Evolutionary conservation across 345 rosid species (phyloP).

Genomic region (Murraya koenigii): DNA sequence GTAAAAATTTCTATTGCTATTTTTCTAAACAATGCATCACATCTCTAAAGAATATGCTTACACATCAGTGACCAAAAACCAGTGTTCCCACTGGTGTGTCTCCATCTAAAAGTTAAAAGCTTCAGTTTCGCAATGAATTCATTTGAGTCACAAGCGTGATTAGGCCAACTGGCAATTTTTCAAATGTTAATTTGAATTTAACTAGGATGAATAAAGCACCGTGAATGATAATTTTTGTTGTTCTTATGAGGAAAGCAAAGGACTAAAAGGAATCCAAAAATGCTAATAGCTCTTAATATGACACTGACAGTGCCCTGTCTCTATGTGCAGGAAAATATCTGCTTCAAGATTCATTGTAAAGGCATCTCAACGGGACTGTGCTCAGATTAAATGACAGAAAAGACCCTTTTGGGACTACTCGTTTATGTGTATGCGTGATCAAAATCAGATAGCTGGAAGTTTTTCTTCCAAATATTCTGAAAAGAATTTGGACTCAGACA

Average conservation of each 20-base stretch:
- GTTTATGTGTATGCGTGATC: background rate
- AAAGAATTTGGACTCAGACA: no score
- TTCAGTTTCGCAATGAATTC: background rate
- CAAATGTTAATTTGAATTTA: background rate
- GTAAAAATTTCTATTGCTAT: background rate
- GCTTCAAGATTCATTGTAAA: background rate
- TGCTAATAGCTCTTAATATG: no score
- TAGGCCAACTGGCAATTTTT: background rate
- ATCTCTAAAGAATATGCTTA: conserved; percentile 15
- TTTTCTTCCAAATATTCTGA: no score
- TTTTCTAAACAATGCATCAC: background rate
- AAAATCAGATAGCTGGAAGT: no score
- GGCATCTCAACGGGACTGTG: background rate
- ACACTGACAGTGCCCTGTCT: background rate
- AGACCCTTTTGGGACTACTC: background rate
- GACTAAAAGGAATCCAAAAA: background rate
- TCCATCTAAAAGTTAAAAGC: background rate
- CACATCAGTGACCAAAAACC: background rate
- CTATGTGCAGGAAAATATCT: background rate
- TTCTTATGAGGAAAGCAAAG: background rate
- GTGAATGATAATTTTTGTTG: background rate
- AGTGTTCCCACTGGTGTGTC: background rate
- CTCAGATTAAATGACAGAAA: background rate
- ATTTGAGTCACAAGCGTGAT: background rate
- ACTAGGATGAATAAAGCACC: no score